Evolutionary conservation across 805 yeast genomes (phyloP).

Genomic region (Yarrowia sp.): DNA sequence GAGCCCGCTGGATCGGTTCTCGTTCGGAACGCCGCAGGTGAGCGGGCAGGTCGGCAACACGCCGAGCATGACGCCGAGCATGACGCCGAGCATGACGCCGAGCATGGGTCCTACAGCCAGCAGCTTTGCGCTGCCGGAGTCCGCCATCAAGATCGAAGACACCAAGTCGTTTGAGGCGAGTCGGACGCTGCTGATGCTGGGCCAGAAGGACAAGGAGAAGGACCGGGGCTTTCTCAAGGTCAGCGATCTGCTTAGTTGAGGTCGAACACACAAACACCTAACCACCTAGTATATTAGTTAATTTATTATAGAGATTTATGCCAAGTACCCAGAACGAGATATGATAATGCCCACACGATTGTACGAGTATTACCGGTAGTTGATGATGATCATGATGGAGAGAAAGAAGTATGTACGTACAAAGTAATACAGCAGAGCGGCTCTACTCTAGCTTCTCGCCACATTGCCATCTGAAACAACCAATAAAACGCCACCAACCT

Average conservation of each 20-base stretch:
- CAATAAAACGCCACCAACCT: neutral
- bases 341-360: too few species aligned
- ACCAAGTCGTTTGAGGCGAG: constrained; percentile 25
- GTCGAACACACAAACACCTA: neutral
- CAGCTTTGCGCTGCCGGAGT: constrained; percentile 4
- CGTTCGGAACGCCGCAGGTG: constrained; percentile 6
- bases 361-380: too few species aligned
- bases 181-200: constrained; percentile 16
- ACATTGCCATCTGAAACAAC: neutral
- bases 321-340: too few species aligned
- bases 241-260: constrained; percentile 1
- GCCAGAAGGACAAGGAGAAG: constrained; percentile 23
- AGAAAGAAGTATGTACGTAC: too few species aligned
- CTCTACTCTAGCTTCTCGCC: too few species aligned
- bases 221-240: constrained; percentile 9
- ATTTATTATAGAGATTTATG: constrained; percentile 3
- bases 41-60: too few species aligned
- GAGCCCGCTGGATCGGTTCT: constrained; percentile 11
- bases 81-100: constrained; percentile 4
- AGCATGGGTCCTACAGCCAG: neutral
- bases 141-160: constrained; percentile 14
- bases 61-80: neutral
- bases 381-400: too few species aligned
- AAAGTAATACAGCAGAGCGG: too few species aligned
- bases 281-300: constrained; percentile 1